A percentile compares a stretch with the other conserved stretches of the same genome.
Conservation (phyloP, 306 rosid genomes). For the Begonia loranthoides region DNA sequence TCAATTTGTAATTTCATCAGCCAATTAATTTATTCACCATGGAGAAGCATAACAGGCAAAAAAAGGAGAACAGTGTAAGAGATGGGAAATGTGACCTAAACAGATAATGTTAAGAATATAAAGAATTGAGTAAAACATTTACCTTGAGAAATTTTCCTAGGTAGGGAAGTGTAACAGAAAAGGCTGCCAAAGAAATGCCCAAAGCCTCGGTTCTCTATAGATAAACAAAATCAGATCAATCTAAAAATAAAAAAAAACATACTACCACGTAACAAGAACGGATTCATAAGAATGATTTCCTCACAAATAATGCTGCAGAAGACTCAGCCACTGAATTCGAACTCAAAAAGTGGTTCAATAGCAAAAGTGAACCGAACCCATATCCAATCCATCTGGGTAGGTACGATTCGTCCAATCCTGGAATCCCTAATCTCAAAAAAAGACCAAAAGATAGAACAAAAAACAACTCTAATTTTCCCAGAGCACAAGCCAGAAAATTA, state of each 20-base stretch:
- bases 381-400: constrained; percentile 96
- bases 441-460: neutral
- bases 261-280: neutral
- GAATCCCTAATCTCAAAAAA: constrained; percentile 47
- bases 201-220: constrained; percentile 60
- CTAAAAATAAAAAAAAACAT: neutral
- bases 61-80: neutral
- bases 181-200: constrained; percentile 72
- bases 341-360: constrained; percentile 59
- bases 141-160: constrained; percentile 90
- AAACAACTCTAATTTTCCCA: neutral
- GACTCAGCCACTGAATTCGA: constrained; percentile 30
- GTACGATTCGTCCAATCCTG: constrained; percentile 91
- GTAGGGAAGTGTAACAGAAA: constrained; percentile 60
- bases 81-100: neutral
- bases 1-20: too few relatives aligned
- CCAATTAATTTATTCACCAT: too few relatives aligned
- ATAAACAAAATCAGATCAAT: constrained; percentile 12
- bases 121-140: constrained; percentile 1
- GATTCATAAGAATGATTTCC: neutral
- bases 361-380: constrained; percentile 72
- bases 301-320: constrained; percentile 56
- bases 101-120: neutral
- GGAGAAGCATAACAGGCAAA: too few relatives aligned
- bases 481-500: neutral